These are phyloP conservation scores for Thraustochytrium sp. DNA, from an alignment of 352 stramenopile species.

Conservation along the genomic window DNA sequence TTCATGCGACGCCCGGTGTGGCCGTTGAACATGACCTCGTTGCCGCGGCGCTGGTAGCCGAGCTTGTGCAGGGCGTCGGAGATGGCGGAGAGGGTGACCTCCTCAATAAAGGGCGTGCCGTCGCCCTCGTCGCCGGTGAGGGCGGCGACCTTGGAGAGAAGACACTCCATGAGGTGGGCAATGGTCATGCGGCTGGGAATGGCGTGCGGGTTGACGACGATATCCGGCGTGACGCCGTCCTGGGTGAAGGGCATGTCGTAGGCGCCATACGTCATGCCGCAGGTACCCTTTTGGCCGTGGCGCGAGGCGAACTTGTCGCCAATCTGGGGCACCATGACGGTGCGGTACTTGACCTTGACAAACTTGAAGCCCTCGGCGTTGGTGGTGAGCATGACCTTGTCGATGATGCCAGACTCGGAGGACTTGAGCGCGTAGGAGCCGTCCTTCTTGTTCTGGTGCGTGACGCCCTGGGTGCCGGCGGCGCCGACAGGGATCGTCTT, in stretches of 20 bases:
- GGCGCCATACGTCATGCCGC: constrained; percentile 98
- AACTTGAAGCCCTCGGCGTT: constrained; percentile 94
- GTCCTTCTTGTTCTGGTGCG: constrained; percentile 91
- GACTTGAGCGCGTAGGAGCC: constrained; percentile 91
- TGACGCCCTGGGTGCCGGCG: constrained; percentile 50
- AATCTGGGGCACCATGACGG: constrained; percentile 96
- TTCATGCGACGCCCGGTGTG: constrained; percentile 92
- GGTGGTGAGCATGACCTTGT: constrained; percentile 98
- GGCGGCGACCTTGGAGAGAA: constrained; percentile 95
- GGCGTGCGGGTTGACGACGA: constrained; percentile 99
- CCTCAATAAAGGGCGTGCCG: constrained; percentile 96
- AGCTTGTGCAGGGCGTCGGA: constrained; percentile 85
- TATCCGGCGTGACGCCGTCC: constrained; percentile 97
- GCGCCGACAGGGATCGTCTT: constrained; percentile 87
- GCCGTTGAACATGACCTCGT: constrained; percentile 98
- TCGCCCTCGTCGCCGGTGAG: constrained; percentile 95
- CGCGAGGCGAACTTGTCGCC: constrained; percentile 94
- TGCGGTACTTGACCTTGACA: constrained; percentile 74
- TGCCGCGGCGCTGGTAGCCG: constrained; percentile 97
- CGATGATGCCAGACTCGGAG: constrained; percentile 97
- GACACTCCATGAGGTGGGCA: constrained; percentile 98
- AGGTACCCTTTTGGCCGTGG: constrained; percentile 92
- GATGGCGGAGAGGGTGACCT: constrained; percentile 95
- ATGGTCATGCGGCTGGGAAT: constrained; percentile 99
- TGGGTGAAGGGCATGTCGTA: constrained; percentile 99